Conservation (phyloP, 805 yeast species). For the Zygosaccharomyces gambellarensis region DNA sequence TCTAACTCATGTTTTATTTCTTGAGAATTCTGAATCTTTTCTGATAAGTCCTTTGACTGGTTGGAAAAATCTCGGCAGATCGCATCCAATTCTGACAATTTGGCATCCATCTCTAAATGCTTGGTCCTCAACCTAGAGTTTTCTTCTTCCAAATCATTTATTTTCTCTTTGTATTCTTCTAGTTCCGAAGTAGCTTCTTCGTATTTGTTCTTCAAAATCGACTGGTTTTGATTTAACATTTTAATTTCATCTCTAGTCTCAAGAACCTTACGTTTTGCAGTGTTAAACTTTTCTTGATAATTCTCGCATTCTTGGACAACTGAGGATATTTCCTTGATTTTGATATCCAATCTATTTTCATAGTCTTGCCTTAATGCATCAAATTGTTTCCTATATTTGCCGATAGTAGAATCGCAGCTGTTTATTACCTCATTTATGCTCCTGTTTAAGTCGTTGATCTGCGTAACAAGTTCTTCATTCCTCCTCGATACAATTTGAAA, state of each 20-base stretch:
- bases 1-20: slow-evolving; percentile 1
- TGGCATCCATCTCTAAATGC: slow-evolving; percentile 5
- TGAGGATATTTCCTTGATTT: slow-evolving; percentile 4
- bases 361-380: slow-evolving; percentile 9
- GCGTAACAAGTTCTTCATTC: slow-evolving; percentile 21
- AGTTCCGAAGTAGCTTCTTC: slow-evolving; percentile 18
- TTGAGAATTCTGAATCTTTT: background rate
- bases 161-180: slow-evolving; percentile 10
- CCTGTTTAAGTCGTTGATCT: slow-evolving; percentile 19
- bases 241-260: slow-evolving; percentile 27
- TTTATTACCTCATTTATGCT: slow-evolving; percentile 18
- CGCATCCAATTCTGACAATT: slow-evolving; percentile 7
- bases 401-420: slow-evolving; percentile 13
- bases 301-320: slow-evolving; percentile 12
- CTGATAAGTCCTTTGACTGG: background rate
- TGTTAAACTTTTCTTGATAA: slow-evolving; percentile 12
- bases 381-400: slow-evolving; percentile 12
- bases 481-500: slow-evolving; percentile 16
- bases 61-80: slow-evolving; percentile 6
- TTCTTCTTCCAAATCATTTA: slow-evolving; percentile 8
- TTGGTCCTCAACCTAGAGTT: slow-evolving; percentile 5
- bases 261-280: slow-evolving; percentile 16
- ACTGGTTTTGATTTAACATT: slow-evolving; percentile 29
- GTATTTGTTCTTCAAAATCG: slow-evolving; percentile 26
- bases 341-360: slow-evolving; percentile 11